Percentiles rank a stretch among this genome's conserved stretches.
Evolutionary conservation across 805 yeast species (phyloP).

Genomic region (Zygoascus flipseniorum): DNA sequence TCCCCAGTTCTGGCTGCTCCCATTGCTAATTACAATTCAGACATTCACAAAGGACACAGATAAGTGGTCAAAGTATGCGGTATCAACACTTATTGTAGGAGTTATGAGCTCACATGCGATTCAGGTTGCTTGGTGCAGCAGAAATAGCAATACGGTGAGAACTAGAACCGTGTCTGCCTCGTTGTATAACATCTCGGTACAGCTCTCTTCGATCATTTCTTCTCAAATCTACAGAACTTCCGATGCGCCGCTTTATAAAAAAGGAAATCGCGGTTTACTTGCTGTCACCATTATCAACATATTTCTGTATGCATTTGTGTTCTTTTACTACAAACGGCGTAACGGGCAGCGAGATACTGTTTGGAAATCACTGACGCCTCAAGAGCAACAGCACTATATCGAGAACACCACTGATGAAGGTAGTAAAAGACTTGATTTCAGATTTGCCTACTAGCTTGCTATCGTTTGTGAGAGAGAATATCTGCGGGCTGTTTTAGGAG

Average conservation of each 20-base stretch:
- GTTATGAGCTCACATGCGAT: slow-evolving; percentile 42
- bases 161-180: slow-evolving; percentile 59
- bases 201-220: slow-evolving; percentile 46
- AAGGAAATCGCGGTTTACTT: slow-evolving; percentile 41
- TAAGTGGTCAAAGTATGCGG: slow-evolving; percentile 25
- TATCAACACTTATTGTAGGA: slow-evolving; percentile 22
- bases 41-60: slow-evolving; percentile 4
- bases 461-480: too few species aligned
- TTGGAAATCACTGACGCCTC: slow-evolving; percentile 45
- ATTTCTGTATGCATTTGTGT: slow-evolving; percentile 1
- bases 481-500: too few species aligned
- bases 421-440: slow-evolving; percentile 48
- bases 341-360: slow-evolving; percentile 30
- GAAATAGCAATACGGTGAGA: slow-evolving; percentile 55
- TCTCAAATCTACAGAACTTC: slow-evolving; percentile 48
- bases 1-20: slow-evolving; percentile 14
- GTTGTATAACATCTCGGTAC: slow-evolving; percentile 55
- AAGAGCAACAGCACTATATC: slow-evolving; percentile 43
- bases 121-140: slow-evolving; percentile 51
- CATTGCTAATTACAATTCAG: slow-evolving; percentile 8
- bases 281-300: slow-evolving; percentile 19
- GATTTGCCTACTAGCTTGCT: slow-evolving; percentile 24
- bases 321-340: slow-evolving; percentile 27
- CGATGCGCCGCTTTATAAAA: slow-evolving; percentile 52
- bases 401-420: slow-evolving; percentile 43